These are phyloP conservation scores for Ceriops decandra DNA, from an alignment of 345 rosid species.

Conservation along the genomic window DNA sequence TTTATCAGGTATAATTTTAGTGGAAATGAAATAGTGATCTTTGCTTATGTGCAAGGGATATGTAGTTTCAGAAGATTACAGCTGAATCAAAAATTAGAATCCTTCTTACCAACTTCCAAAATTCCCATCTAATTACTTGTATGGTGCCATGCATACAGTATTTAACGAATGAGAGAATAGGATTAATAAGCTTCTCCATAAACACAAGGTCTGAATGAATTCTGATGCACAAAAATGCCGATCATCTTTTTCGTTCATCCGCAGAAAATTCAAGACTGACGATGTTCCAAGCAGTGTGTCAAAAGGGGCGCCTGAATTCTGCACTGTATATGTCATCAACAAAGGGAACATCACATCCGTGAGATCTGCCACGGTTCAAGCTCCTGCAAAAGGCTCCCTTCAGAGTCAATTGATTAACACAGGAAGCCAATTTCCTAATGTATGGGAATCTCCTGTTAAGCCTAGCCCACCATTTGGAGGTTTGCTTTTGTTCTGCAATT, in stretches of 20 bases:
- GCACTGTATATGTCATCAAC: slow-evolving; percentile 63
- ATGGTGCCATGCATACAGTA: no score
- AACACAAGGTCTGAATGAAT: not conserved
- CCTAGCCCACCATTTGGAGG: not conserved
- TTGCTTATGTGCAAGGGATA: not conserved
- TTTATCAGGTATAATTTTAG: slow-evolving; percentile 46
- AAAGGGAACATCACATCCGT: slow-evolving; percentile 67
- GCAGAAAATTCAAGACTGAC: slow-evolving; percentile 54
- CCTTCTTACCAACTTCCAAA: no score
- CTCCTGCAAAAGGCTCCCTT: slow-evolving; percentile 22
- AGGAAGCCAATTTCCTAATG: not conserved
- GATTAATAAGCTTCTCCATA: no score
- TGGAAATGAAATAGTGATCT: not conserved
- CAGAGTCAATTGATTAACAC: not conserved
- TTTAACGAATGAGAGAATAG: no score
- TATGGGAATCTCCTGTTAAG: not conserved
- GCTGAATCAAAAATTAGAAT: not conserved
- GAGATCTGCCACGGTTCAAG: slow-evolving; percentile 41
- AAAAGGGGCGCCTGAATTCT: slow-evolving; percentile 63
- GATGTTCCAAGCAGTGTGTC: slow-evolving; percentile 58
- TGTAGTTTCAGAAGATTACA: not conserved
- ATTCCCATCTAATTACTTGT: no score
- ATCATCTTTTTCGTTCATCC: not conserved
- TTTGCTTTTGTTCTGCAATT: not conserved
- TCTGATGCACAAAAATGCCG: not conserved